Evolutionary conservation across 768 basidiomycete genomes (phyloP).

Genomic region (Pulveroboletus sp.): DNA sequence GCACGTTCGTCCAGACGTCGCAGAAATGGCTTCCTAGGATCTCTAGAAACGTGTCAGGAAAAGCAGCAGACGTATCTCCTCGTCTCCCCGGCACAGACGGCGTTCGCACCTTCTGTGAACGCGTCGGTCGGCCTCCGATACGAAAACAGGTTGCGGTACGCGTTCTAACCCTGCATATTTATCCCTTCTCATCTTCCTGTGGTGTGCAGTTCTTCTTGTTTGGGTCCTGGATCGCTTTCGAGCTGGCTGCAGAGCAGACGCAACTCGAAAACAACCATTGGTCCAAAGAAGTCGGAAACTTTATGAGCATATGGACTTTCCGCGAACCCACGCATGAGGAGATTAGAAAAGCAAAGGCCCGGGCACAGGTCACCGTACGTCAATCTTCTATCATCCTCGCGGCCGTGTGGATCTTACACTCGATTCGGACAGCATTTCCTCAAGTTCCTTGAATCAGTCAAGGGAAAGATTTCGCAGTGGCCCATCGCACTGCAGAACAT

Average conservation of each 20-base stretch:
- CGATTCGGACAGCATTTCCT: slow-evolving; percentile 31
- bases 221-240: slow-evolving; percentile 46
- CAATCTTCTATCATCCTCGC: background rate
- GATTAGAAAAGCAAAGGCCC: slow-evolving; percentile 15
- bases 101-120: slow-evolving; percentile 43
- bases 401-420: background rate
- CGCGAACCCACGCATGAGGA: slow-evolving; percentile 16
- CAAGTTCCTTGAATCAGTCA: slow-evolving; percentile 30
- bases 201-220: slow-evolving; percentile 47
- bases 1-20: slow-evolving; percentile 22
- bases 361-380: slow-evolving; percentile 15
- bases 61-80: slow-evolving; percentile 22
- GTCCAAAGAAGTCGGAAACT: slow-evolving; percentile 39
- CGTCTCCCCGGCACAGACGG: slow-evolving; percentile 29
- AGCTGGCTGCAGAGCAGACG: slow-evolving; percentile 51
- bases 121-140: slow-evolving; percentile 46
- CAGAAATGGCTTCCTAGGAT: slow-evolving; percentile 22
- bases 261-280: slow-evolving; percentile 61
- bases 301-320: slow-evolving; percentile 22
- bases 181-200: background rate
- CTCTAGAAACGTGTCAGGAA: slow-evolving; percentile 13
- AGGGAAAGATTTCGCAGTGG: slow-evolving; percentile 26
- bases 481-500: slow-evolving; percentile 33
- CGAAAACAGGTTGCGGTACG: slow-evolving; percentile 52
- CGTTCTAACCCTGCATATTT: background rate